Evolutionary conservation across 768 basidiomycete genomes (phyloP), one percentile per base, ranked within the genome.

Genomic region (Collybiopsis luxurians): DNA sequence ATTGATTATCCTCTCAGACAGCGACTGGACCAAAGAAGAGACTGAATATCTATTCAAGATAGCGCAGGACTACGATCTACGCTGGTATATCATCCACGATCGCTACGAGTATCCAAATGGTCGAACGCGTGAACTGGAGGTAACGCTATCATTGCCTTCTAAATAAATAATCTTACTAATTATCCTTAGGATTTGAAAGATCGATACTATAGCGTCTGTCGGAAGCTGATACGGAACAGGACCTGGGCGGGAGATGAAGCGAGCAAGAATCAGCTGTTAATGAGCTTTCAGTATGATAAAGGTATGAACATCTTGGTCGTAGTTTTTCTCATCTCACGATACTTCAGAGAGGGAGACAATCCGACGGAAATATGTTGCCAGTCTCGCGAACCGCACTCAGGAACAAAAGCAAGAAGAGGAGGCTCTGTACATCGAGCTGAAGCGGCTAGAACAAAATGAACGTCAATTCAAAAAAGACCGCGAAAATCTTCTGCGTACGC

Each of bases 381-480:
- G 86, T 59, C 83, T 98, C n/a, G 92, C 95, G 72, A 84, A 81
- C 56, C 86, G 96, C n/a, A 90, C 93, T 0, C 80, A 86, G 3
- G 85, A 89, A 48, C 92, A 98, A 72, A 87, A 96, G 43, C 89
- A 87, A 17, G 95, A 99, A 68, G 97, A 98, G 76, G 95, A 98
- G 64, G 90, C 92, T 7, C 78, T 99, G 2, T 98, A 91, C 71
- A 75, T 98, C 60, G 94, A 98, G 70, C 81, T 96, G 49, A 95
- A 95, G 66, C 85, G 92, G n/a, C 79, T 99, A 49, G 95, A 98
- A 68, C 96, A 98, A 72, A 92, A 81, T 58, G 95, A 97, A 67
- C 81, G 89, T 30, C 81, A 80, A 53, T 98, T 95, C 76, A 90
- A 89, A 72, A 85, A 84, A 61, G 94, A 97, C 19, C 79, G 95